Conservation (phyloP, 1,139 yeast species). For the Debaryomyces subglobosus region DNA sequence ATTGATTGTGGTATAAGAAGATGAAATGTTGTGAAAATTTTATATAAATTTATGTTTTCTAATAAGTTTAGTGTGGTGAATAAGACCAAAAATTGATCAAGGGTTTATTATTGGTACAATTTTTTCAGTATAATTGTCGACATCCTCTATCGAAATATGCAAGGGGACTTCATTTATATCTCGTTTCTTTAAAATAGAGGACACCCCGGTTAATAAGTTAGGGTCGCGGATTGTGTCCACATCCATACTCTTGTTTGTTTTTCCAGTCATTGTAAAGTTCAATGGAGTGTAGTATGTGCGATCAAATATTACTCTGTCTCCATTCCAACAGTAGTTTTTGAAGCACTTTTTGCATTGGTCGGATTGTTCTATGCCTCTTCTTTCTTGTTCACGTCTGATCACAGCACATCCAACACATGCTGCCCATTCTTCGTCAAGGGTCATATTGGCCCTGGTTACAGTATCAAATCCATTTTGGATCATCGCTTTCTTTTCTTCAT, state of each 20-base stretch:
- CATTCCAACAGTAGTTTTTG: slow-evolving; percentile 47
- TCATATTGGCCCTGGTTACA: slow-evolving; percentile 32
- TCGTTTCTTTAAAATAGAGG: slow-evolving; percentile 3
- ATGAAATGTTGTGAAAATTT: background rate
- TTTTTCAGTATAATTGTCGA: background rate
- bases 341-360: slow-evolving; percentile 45
- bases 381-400: slow-evolving; percentile 46
- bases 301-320: slow-evolving; percentile 18
- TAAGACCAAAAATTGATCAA: background rate
- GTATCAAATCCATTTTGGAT: slow-evolving; percentile 43
- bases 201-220: background rate
- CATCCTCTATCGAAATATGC: background rate
- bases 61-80: background rate
- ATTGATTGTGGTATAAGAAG: background rate
- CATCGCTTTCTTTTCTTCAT: slow-evolving; percentile 39
- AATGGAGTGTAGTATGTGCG: slow-evolving; percentile 20
- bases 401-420: slow-evolving; percentile 50
- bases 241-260: slow-evolving; percentile 24
- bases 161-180: background rate
- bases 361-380: slow-evolving; percentile 39
- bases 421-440: slow-evolving; percentile 41
- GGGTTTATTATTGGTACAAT: slow-evolving; percentile 1
- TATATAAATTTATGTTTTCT: background rate
- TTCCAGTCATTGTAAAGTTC: slow-evolving; percentile 32
- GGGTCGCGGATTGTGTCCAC: background rate